Conservation (phyloP, 2,329 filamentous ascomycete species). For the Colletotrichum lentis region DNA sequence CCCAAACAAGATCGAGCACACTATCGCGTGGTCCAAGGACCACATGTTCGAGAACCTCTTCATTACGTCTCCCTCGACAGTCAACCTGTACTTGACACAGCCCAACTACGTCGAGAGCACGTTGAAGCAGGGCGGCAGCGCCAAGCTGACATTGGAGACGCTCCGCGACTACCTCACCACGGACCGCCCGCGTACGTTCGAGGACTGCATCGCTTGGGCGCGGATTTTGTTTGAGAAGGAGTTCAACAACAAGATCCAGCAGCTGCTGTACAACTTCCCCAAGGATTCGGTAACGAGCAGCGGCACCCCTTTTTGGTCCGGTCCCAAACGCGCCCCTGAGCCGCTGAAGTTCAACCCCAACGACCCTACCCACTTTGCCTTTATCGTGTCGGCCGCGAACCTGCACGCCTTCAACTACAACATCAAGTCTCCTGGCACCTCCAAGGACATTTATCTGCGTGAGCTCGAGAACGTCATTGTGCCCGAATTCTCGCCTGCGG, state of each 20-base stretch:
- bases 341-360: conserved; percentile 86
- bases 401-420: conserved; percentile 98
- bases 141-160: conserved; percentile 91
- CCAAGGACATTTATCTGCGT: conserved; percentile 76
- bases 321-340: conserved; percentile 94
- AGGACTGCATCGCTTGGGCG: conserved; percentile 97
- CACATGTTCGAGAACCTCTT: conserved; percentile 90
- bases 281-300: conserved; percentile 89
- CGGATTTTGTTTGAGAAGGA: conserved; percentile 94
- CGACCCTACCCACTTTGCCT: conserved; percentile 87
- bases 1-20: conserved; percentile 98
- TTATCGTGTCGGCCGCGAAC: conserved; percentile 87
- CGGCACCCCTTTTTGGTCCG: conserved; percentile 96
- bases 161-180: conserved; percentile 90
- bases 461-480: conserved; percentile 93
- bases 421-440: conserved; percentile 82
- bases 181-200: conserved; percentile 89
- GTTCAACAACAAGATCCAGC: conserved; percentile 95
- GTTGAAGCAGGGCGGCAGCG: conserved; percentile 91
- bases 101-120: conserved; percentile 88
- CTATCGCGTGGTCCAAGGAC: conserved; percentile 97
- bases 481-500: conserved; percentile 90
- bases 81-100: conserved; percentile 92
- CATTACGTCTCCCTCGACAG: conserved; percentile 90
- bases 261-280: conserved; percentile 95